These are phyloP conservation scores for Elsinoe fawcettii DNA, from an alignment of 2,329 filamentous ascomycete genomes.

Conservation along the genomic window DNA sequence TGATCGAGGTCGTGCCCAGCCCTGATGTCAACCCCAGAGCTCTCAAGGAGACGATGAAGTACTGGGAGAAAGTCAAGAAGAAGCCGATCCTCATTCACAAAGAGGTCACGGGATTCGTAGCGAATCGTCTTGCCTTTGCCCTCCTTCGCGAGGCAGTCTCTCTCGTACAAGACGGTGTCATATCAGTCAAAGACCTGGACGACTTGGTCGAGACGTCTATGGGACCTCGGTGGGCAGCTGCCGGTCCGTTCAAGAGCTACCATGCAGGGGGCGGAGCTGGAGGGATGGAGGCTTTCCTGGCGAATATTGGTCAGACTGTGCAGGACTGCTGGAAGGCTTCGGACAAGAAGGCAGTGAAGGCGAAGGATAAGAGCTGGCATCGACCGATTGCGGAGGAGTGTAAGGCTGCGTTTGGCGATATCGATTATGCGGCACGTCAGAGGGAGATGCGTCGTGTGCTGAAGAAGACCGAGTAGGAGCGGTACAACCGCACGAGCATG, in stretches of 20 bases:
- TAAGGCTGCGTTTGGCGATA: constrained; percentile 40
- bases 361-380: constrained; percentile 35
- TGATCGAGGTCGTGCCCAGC: constrained; percentile 51
- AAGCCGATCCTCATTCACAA: constrained; percentile 45
- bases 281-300: constrained; percentile 46
- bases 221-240: constrained; percentile 49
- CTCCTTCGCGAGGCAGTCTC: constrained; percentile 49
- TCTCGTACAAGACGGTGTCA: constrained; percentile 47
- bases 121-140: constrained; percentile 51
- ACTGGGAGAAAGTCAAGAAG: constrained; percentile 38
- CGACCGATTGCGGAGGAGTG: constrained; percentile 39
- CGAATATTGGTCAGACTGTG: constrained; percentile 50
- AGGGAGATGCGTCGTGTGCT: not conserved
- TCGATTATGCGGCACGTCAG: constrained; percentile 24
- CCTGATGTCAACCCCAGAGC: constrained; percentile 33
- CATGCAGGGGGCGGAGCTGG: constrained; percentile 50
- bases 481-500: too few species aligned
- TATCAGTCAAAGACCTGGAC: constrained; percentile 47
- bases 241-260: constrained; percentile 52
- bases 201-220: constrained; percentile 44
- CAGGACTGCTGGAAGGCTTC: constrained; percentile 47
- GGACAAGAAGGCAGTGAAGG: constrained; percentile 37
- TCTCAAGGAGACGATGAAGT: constrained; percentile 37
- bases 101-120: constrained; percentile 50
- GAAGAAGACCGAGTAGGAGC: not conserved